phyloP scores from a whole-genome alignment of 2,329 filamentous ascomycete genomes.

The Penicillium sp. region DNA sequence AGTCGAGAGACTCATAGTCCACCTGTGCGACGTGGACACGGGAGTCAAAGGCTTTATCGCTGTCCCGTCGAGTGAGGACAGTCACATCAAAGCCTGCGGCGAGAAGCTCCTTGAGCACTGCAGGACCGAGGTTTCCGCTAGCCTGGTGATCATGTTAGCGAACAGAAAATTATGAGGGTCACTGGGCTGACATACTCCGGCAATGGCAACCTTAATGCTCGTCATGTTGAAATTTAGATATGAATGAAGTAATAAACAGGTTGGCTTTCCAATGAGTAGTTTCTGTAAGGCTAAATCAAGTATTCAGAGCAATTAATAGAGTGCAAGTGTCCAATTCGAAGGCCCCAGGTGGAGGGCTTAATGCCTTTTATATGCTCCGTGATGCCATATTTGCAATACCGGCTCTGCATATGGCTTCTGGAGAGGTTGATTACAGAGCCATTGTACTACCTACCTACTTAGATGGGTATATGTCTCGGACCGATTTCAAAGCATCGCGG shows the following conservation, averaged over 20 bases:
- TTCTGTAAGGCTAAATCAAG: neutral
- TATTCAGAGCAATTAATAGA: neutral
- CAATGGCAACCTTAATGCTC: conserved; percentile 2
- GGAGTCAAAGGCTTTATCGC: neutral
- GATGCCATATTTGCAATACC: neutral
- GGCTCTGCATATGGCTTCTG: no score
- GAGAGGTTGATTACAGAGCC: neutral
- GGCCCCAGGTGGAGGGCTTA: neutral
- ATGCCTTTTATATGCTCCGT: neutral
- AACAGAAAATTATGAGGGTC: neutral
- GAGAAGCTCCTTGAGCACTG: conserved; percentile 27
- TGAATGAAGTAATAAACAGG: neutral
- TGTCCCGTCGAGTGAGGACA: conserved; percentile 23
- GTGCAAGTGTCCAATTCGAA: neutral
- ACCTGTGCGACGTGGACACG: conserved; percentile 22
- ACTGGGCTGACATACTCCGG: neutral
- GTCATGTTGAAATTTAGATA: neutral
- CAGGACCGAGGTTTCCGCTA: conserved; percentile 30
- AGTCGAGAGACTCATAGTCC: conserved; percentile 27
- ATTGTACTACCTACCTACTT: neutral
- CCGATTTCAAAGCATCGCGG: neutral
- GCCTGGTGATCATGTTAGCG: conserved; percentile 13
- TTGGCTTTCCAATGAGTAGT: no score
- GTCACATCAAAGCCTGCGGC: conserved; percentile 27
- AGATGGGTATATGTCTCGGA: neutral